A percentile compares a stretch with the other conserved stretches of the same genome.
Evolutionary conservation across 2,329 filamentous ascomycete genomes (phyloP).

Genomic region (Monosporascus cannonballus): DNA sequence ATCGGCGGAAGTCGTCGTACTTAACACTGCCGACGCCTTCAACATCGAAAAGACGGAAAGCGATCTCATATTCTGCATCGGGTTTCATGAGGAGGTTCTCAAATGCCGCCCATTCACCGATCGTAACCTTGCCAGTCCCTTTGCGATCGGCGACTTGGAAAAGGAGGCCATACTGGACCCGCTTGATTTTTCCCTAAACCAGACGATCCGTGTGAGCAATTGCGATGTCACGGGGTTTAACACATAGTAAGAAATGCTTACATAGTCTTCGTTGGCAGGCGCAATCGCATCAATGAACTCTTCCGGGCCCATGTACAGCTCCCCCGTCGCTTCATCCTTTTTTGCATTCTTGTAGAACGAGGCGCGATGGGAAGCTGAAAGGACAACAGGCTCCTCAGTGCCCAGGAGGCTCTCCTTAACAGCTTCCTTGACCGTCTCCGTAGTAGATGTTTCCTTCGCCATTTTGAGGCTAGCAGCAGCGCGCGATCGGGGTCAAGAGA

Average conservation of each 20-base stretch:
- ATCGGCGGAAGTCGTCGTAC: constrained; percentile 77
- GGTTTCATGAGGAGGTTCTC: constrained; percentile 90
- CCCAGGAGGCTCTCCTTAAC: constrained; percentile 80
- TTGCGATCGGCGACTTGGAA: constrained; percentile 86
- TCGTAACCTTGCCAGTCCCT: constrained; percentile 63
- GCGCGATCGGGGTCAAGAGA: background rate
- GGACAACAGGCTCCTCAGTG: constrained; percentile 46
- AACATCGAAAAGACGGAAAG: constrained; percentile 91
- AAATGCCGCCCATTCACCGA: constrained; percentile 88
- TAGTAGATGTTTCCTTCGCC: constrained; percentile 45
- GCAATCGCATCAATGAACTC: constrained; percentile 89
- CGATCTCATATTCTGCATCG: constrained; percentile 97
- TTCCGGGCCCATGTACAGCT: constrained; percentile 74
- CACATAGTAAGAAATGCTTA: constrained; percentile 41
- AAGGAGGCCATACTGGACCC: constrained; percentile 90
- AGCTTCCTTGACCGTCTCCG: constrained; percentile 61
- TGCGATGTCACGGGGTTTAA: background rate
- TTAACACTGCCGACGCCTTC: constrained; percentile 79
- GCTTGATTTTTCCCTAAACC: constrained; percentile 88
- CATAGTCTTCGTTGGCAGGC: constrained; percentile 82
- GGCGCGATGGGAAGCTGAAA: constrained; percentile 69
- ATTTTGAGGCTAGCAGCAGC: constrained; percentile 21
- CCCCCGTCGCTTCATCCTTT: constrained; percentile 68
- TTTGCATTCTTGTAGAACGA: constrained; percentile 72
- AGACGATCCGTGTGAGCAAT: constrained; percentile 5